These are phyloP conservation scores for Amylocarpus encephaloides DNA, from an alignment of 2,329 filamentous ascomycete species.

Conservation along the genomic window DNA sequence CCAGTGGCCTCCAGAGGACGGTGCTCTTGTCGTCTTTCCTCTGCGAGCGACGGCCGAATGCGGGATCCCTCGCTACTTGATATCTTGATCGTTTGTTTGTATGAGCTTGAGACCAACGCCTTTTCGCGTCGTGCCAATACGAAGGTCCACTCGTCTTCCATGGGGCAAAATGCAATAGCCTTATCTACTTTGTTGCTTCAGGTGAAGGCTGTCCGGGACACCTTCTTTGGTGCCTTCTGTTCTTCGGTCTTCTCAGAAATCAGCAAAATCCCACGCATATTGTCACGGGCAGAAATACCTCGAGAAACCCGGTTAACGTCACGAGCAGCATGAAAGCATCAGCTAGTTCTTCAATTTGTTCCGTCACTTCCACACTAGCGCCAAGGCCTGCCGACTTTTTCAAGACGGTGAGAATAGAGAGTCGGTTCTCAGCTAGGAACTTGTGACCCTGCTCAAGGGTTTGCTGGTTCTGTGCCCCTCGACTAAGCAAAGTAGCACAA, in stretches of 20 bases:
- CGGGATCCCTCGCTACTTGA: no score
- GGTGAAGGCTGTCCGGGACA: constrained; percentile 22
- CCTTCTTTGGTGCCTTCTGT: constrained; percentile 22
- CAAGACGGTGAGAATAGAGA: constrained; percentile 80
- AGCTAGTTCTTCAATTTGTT: constrained; percentile 67
- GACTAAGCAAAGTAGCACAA: constrained; percentile 71
- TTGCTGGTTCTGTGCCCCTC: constrained; percentile 72
- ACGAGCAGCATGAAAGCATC: constrained; percentile 82
- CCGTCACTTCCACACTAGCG: constrained; percentile 38
- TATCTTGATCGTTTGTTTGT: no score
- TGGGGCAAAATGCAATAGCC: neutral
- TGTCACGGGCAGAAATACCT: constrained; percentile 51
- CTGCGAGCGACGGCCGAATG: no score
- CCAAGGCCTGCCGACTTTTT: constrained; percentile 83
- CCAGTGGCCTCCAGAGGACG: no score
- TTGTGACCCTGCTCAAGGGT: constrained; percentile 65
- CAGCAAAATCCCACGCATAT: constrained; percentile 8
- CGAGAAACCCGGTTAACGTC: constrained; percentile 73
- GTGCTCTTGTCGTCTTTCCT: no score
- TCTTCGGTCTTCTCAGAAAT: constrained; percentile 36
- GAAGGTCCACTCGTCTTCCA: neutral
- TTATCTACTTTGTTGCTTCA: constrained; percentile 6
- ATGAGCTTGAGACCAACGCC: no score
- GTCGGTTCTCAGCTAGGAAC: constrained; percentile 78
- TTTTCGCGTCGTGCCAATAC: no score